A percentile compares a stretch with the other conserved stretches of the same genome.
phyloP scores from a whole-genome alignment of 2,329 filamentous ascomycete genomes.

The Aspergillus sp. region DNA sequence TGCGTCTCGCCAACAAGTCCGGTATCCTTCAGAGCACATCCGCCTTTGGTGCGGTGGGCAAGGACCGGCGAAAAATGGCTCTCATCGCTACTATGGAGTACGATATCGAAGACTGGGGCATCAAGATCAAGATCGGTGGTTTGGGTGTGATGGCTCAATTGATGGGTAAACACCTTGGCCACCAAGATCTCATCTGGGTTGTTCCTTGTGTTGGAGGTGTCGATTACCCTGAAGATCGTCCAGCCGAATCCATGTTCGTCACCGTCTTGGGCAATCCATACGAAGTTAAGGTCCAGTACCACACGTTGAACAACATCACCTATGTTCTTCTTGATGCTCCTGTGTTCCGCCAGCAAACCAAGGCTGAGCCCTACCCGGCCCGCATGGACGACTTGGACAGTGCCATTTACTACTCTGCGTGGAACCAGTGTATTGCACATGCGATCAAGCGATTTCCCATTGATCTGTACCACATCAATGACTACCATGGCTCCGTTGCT shows the following conservation, averaged over 20 bases:
- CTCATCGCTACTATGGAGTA: constrained; percentile 67
- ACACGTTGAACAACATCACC: constrained; percentile 58
- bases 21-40: constrained; percentile 32
- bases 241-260: constrained; percentile 55
- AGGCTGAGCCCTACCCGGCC: constrained; percentile 57
- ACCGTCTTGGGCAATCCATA: constrained; percentile 56
- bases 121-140: constrained; percentile 66
- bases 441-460: constrained; percentile 56
- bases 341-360: constrained; percentile 58
- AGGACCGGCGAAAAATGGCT: constrained; percentile 46
- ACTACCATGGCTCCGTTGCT: constrained; percentile 58
- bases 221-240: constrained; percentile 55
- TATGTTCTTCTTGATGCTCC: constrained; percentile 62
- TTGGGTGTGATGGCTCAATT: constrained; percentile 64
- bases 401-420: constrained; percentile 62
- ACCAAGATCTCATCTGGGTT: constrained; percentile 62
- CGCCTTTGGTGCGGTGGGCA: constrained; percentile 22
- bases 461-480: constrained; percentile 61
- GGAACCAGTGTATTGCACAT: constrained; percentile 64
- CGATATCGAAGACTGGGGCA: constrained; percentile 62
- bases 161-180: constrained; percentile 59
- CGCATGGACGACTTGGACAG: constrained; percentile 64
- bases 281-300: constrained; percentile 58
- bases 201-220: constrained; percentile 57
- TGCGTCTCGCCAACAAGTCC: constrained; percentile 29